Percentiles rank a stretch among this genome's conserved stretches.
Evolutionary conservation across 176 grass and related monocot species (phyloP).

Genomic region (Dactylis glomerata): DNA sequence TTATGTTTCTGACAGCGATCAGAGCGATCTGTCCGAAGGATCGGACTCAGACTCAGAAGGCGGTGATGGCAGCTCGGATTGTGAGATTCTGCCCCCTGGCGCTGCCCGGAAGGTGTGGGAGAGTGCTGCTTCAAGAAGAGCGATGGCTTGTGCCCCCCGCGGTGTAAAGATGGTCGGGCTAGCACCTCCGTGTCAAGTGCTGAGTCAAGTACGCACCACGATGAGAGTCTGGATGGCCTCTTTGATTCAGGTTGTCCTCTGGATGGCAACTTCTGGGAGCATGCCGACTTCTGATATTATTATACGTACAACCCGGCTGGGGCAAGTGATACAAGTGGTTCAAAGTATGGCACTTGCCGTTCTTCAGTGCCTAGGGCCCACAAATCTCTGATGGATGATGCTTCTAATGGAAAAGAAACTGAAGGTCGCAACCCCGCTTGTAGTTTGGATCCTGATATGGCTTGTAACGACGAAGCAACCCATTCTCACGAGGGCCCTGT

Average conservation of each 20-base stretch:
- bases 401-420: constrained; percentile 16
- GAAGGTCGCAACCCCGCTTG: neutral
- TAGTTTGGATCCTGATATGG: constrained; percentile 2
- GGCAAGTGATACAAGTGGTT: constrained; percentile 5
- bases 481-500: neutral
- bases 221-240: neutral
- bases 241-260: neutral
- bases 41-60: constrained; percentile 15
- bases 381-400: neutral
- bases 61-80: constrained; percentile 51
- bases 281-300: too few relatives aligned
- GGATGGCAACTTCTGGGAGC: constrained; percentile 9
- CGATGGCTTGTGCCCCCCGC: constrained; percentile 5
- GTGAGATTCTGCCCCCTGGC: constrained; percentile 56
- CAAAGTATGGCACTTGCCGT: constrained; percentile 6
- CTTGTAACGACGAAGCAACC: neutral
- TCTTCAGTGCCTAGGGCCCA: constrained; percentile 34
- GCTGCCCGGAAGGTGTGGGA: constrained; percentile 65
- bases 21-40: constrained; percentile 39
- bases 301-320: neutral
- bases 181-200: constrained; percentile 36
- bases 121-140: constrained; percentile 63
- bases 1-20: constrained; percentile 40
- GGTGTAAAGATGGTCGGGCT: constrained; percentile 10
- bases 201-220: constrained; percentile 21